Evolutionary conservation across 371 early-diverging fungal species (phyloP).

Genomic region (Saksenaea vasiformis): DNA sequence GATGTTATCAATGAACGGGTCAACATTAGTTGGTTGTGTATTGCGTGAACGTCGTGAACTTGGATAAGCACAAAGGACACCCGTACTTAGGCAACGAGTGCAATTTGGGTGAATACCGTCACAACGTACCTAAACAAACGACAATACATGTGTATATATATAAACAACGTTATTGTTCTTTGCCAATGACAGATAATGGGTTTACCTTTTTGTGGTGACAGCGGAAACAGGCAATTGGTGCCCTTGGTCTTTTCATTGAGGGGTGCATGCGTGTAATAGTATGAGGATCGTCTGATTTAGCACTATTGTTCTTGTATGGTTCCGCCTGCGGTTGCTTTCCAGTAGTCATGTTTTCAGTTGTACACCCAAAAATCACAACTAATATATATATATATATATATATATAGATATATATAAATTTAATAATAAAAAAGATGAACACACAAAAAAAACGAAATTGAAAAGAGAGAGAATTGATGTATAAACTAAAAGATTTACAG

Average conservation of each 20-base stretch:
- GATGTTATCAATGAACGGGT: conserved; percentile 48
- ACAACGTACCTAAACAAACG: conserved; percentile 36
- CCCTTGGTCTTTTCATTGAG: conserved; percentile 36
- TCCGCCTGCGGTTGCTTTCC: background rate
- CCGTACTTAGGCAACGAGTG: conserved; percentile 39
- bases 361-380: background rate
- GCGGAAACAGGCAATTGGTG: conserved; percentile 38
- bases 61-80: conserved; percentile 45
- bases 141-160: background rate
- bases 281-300: conserved; percentile 3
- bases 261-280: conserved; percentile 22
- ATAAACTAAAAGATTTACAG: background rate
- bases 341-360: background rate
- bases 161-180: background rate
- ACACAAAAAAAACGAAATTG: too few species aligned
- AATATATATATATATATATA: too few species aligned
- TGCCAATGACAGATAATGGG: background rate
- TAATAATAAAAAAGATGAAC: background rate
- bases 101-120: conserved; percentile 48
- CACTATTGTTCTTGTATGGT: conserved; percentile 2
- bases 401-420: background rate
- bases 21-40: conserved; percentile 45
- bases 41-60: conserved; percentile 46
- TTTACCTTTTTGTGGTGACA: conserved; percentile 38
- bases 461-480: background rate